phyloP scores from a whole-genome alignment of 768 basidiomycete genomes.

The Clitopilus hobsonii region DNA sequence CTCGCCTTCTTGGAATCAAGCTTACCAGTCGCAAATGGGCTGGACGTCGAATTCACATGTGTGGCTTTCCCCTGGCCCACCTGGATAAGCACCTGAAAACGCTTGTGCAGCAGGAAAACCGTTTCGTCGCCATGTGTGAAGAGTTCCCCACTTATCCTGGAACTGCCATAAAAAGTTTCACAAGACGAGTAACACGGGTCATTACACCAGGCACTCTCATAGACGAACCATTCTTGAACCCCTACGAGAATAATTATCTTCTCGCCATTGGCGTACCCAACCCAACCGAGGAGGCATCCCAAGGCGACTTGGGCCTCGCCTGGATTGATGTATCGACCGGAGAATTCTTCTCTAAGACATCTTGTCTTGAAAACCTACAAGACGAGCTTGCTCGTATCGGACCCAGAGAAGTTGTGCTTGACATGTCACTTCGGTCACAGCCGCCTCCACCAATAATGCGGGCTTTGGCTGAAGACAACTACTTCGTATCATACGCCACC shows the following conservation, averaged over 20 bases:
- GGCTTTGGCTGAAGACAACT: constrained; percentile 44
- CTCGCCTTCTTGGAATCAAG: constrained; percentile 77
- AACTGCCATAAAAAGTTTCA: constrained; percentile 55
- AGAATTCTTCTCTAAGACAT: constrained; percentile 79
- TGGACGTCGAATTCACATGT: constrained; percentile 69
- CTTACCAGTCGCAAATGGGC: constrained; percentile 75
- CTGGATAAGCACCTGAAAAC: constrained; percentile 85
- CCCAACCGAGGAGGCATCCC: neutral
- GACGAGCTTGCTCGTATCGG: constrained; percentile 81
- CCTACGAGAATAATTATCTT: constrained; percentile 86
- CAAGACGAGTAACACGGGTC: constrained; percentile 79
- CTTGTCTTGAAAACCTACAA: constrained; percentile 49
- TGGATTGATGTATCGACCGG: constrained; percentile 96
- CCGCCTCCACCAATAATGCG: constrained; percentile 41
- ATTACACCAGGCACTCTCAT: constrained; percentile 94
- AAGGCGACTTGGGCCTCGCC: constrained; percentile 57
- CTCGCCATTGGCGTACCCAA: constrained; percentile 49
- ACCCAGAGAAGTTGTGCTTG: constrained; percentile 80
- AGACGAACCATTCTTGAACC: constrained; percentile 84
- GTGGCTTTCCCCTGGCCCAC: constrained; percentile 85
- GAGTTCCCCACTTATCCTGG: constrained; percentile 62
- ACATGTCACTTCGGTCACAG: constrained; percentile 29
- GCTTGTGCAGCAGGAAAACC: constrained; percentile 76
- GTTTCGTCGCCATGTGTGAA: constrained; percentile 91
- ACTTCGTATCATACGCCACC: constrained; percentile 37